Evolutionary conservation across 1,139 yeast genomes (phyloP).

Genomic region (Saccharomycopsis crataegensis): DNA sequence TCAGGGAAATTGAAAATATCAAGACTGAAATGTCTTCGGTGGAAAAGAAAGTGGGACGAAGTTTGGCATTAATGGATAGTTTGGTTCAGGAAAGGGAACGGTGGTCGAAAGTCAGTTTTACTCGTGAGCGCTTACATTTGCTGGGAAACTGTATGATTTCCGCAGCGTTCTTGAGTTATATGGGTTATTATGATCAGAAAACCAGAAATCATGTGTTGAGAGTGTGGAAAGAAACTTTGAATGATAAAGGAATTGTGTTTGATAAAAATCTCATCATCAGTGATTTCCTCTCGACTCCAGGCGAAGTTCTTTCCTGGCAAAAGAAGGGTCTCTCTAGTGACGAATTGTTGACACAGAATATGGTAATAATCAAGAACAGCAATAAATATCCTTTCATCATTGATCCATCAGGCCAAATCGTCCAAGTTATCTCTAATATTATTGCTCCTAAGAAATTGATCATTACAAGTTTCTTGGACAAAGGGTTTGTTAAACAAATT

Average conservation of each 20-base stretch:
- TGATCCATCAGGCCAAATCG: slow-evolving; percentile 59
- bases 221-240: slow-evolving; percentile 39
- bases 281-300: slow-evolving; percentile 35
- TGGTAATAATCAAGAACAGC: slow-evolving; percentile 40
- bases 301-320: slow-evolving; percentile 45
- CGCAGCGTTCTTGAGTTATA: slow-evolving; percentile 55
- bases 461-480: slow-evolving; percentile 65
- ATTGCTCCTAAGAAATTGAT: slow-evolving; percentile 35
- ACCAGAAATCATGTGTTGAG: slow-evolving; percentile 35
- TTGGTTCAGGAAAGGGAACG: slow-evolving; percentile 64
- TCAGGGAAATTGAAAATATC: slow-evolving; percentile 71
- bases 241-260: slow-evolving; percentile 34
- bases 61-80: slow-evolving; percentile 54
- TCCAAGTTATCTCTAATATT: slow-evolving; percentile 34
- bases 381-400: slow-evolving; percentile 50
- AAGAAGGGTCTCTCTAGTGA: slow-evolving; percentile 49
- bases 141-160: slow-evolving; percentile 61
- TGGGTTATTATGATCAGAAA: slow-evolving; percentile 54
- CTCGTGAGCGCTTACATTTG: slow-evolving; percentile 37
- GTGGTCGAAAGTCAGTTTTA: slow-evolving; percentile 57
- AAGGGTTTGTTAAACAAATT: slow-evolving; percentile 58
- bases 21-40: slow-evolving; percentile 64
- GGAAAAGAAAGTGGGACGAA: slow-evolving; percentile 53
- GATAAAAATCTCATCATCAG: slow-evolving; percentile 33
- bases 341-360: slow-evolving; percentile 55